These are phyloP conservation scores for Apostasia shenzhenica DNA, from an alignment of 106 monocot species.

Conservation along the genomic window DNA sequence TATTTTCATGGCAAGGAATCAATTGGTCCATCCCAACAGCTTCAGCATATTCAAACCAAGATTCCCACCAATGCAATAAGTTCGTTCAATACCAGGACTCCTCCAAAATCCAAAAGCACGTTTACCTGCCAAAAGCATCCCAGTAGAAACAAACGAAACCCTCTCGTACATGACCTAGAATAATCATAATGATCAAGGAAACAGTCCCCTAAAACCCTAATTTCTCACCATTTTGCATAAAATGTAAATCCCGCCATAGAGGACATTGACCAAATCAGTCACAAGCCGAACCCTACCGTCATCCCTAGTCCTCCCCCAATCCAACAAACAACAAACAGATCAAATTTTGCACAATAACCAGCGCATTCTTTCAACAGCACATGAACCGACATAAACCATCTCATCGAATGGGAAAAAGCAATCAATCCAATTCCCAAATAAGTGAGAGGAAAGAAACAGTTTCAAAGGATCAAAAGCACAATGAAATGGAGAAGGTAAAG, in stretches of 20 bases:
- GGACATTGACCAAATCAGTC: neutral
- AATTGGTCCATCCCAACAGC: too few relatives aligned
- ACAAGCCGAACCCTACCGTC: neutral
- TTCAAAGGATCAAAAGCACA: neutral
- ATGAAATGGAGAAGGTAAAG: neutral
- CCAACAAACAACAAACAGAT: neutral
- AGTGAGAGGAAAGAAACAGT: neutral
- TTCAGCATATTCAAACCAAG: too few relatives aligned
- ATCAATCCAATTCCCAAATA: neutral
- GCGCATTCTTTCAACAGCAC: neutral
- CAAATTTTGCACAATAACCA: neutral
- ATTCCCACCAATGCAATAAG: too few relatives aligned
- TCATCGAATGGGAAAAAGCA: neutral
- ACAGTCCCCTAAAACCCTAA: too few relatives aligned
- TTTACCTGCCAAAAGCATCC: too few relatives aligned
- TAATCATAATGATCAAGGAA: too few relatives aligned
- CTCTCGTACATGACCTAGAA: too few relatives aligned
- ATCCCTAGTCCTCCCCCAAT: neutral
- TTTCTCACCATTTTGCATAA: too few relatives aligned
- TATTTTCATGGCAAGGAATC: too few relatives aligned
- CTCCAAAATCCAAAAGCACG: too few relatives aligned
- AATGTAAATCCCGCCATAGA: neutral
- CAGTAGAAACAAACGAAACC: too few relatives aligned
- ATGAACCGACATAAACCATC: neutral
- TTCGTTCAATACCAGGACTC: too few relatives aligned